Evolutionary conservation across 2,329 filamentous ascomycete genomes (phyloP).

Genomic region (Emergomyces pasteurianus): DNA sequence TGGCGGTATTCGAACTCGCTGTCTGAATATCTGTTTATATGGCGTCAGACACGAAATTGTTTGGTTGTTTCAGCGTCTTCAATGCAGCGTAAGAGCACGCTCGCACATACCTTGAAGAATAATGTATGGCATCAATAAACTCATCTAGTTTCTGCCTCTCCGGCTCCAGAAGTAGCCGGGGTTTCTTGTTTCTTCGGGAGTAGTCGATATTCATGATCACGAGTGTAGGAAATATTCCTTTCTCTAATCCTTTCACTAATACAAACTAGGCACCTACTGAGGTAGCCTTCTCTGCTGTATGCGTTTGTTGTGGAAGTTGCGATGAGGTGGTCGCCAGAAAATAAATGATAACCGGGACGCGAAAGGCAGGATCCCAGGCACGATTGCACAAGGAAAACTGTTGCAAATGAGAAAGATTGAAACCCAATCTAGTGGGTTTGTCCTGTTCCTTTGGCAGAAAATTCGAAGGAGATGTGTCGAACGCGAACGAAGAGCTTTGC

Average conservation of each 20-base stretch:
- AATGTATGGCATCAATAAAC: slow-evolving; percentile 88
- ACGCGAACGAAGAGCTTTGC: neutral
- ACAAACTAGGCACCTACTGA: neutral
- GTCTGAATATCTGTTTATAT: slow-evolving; percentile 70
- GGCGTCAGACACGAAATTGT: neutral
- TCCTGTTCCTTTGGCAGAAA: neutral
- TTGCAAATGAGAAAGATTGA: neutral
- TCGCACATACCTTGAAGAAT: slow-evolving; percentile 65
- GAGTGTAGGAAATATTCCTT: neutral
- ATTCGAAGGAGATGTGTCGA: neutral
- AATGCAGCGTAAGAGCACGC: too few species aligned
- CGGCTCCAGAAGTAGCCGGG: slow-evolving; percentile 64
- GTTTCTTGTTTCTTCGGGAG: slow-evolving; percentile 73
- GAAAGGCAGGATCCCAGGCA: neutral
- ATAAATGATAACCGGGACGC: neutral
- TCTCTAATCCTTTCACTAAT: neutral
- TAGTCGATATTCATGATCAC: slow-evolving; percentile 54
- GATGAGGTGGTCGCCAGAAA: neutral
- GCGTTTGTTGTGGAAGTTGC: neutral
- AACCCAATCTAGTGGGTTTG: neutral
- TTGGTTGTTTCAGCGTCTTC: too few species aligned
- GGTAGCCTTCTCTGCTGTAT: neutral
- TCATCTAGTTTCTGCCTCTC: slow-evolving; percentile 81
- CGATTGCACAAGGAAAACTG: neutral
- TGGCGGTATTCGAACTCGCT: slow-evolving; percentile 92